Evolutionary conservation across 2,329 filamentous ascomycete genomes (phyloP), one percentile per base, ranked within the genome.

Genomic region (Alternaria sp.): DNA sequence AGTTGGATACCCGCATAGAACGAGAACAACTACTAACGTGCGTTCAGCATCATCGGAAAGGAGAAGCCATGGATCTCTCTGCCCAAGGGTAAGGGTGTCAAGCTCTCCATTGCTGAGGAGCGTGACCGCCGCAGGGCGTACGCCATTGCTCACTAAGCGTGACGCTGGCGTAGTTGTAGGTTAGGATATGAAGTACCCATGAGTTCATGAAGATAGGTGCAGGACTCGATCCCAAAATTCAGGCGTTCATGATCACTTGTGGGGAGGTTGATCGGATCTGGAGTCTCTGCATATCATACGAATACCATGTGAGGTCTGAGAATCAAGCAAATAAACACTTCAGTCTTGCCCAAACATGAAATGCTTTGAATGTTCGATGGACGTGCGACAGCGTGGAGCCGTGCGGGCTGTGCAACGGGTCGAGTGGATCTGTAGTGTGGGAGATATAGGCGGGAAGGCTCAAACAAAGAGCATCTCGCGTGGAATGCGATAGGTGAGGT

Each of bases 61-160:
- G 96, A 99, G 82, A 98, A 98, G 92, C 95, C 96, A 81, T 99
- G 96, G 96, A 90, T 99, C 87, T 97, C 93, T 80, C 90, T 99
- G 83, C 96, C 96, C 84, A 99, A 98, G 93, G 96, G 96, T 88
- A 97, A 97, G 91, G 96, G 96, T 93, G 96, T 99, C 88, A 80
- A 89, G 93, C 93, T 98, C 84, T 90, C 91, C 82, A 98, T 99
- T 81, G 93, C 95, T 77, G 95, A 99, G 89, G 95, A 99, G 93
- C 90, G 95, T 88, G 95, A 99, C 86, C 94, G 95, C 85, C 93
- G 94, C 67, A 92, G 96, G 82, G 93, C 94, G 74, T 82, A 86
- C 74, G 83, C 85, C 76, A 75, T 87, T 75, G 85, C 86, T 77
- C 79, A 84, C 74, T 85, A 85, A 80, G 68, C 54, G 71, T 66